Percentiles rank a stretch among this genome's conserved stretches.
Conservation (phyloP, 179 eudicot species). For the Corrigiola litoralis region DNA sequence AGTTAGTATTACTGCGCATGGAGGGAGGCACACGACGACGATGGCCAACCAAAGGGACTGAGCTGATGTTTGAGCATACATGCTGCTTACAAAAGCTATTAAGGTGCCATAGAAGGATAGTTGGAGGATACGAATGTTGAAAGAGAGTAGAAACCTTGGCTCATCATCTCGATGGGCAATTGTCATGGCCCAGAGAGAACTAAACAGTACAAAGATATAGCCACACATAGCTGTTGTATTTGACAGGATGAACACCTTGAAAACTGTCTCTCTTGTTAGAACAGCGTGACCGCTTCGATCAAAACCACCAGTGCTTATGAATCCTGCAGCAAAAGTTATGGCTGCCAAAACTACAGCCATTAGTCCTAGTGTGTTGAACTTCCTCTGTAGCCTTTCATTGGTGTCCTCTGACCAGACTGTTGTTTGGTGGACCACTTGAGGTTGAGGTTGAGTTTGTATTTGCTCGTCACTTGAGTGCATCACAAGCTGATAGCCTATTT, state of each 20-base stretch:
- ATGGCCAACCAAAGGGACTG: slow-evolving; percentile 37
- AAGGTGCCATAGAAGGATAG: slow-evolving; percentile 38
- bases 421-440: slow-evolving; percentile 16
- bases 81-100: slow-evolving; percentile 32
- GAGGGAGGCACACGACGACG: slow-evolving; percentile 32
- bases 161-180: slow-evolving; percentile 32
- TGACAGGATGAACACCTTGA: slow-evolving; percentile 37
- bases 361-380: slow-evolving; percentile 31
- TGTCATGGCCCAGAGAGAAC: slow-evolving; percentile 36
- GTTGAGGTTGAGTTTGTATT: slow-evolving; percentile 4
- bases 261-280: slow-evolving; percentile 19
- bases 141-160: slow-evolving; percentile 31
- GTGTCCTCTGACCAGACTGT: slow-evolving; percentile 8
- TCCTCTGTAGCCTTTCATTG: slow-evolving; percentile 24
- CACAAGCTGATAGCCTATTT: slow-evolving; percentile 37
- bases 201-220: slow-evolving; percentile 36
- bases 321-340: slow-evolving; percentile 35
- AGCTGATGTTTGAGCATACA: slow-evolving; percentile 30
- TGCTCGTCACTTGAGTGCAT: slow-evolving; percentile 25
- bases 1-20: slow-evolving; percentile 26
- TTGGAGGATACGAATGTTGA: slow-evolving; percentile 35
- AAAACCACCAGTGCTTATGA: slow-evolving; percentile 28
- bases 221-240: slow-evolving; percentile 42
- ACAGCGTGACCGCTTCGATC: slow-evolving; percentile 19
- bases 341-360: slow-evolving; percentile 34